Evolutionary conservation across 179 eudicot genomes (phyloP).

Genomic region (Drosera spatulata): DNA sequence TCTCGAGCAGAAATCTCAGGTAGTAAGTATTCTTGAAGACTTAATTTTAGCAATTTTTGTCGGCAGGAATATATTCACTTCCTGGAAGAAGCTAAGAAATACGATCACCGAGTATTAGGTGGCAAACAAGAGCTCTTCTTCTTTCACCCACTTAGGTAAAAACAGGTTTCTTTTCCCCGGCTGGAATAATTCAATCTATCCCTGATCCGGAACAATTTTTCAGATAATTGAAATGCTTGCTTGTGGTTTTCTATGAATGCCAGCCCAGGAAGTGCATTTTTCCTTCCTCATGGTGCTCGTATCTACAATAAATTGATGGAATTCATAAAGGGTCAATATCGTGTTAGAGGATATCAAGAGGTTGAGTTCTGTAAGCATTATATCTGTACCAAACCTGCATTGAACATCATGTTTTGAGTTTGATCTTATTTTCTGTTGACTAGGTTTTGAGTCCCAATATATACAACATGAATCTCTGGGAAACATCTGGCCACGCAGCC

Average conservation of each 20-base stretch:
- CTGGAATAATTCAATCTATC: background rate
- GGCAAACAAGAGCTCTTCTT: slow-evolving; percentile 90
- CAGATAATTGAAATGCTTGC: background rate
- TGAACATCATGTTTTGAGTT: background rate
- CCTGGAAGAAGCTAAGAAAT: slow-evolving; percentile 93
- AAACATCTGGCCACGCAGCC: slow-evolving; percentile 95
- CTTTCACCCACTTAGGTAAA: slow-evolving; percentile 82
- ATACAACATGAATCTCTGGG: slow-evolving; percentile 94
- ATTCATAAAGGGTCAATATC: slow-evolving; percentile 58
- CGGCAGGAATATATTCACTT: slow-evolving; percentile 62
- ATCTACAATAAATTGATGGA: slow-evolving; percentile 78
- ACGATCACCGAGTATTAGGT: slow-evolving; percentile 76
- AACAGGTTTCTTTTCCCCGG: background rate
- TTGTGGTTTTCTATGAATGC: slow-evolving; percentile 9
- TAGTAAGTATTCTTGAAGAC: background rate
- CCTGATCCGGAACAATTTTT: too few relatives aligned
- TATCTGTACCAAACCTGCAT: background rate
- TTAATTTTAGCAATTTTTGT: background rate
- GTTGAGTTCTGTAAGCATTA: slow-evolving; percentile 14
- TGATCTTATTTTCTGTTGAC: slow-evolving; percentile 1
- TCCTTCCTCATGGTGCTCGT: slow-evolving; percentile 84
- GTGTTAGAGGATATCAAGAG: slow-evolving; percentile 87
- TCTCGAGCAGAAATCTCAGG: background rate
- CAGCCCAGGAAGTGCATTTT: slow-evolving; percentile 97
- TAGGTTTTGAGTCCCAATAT: slow-evolving; percentile 88